Base-by-base conservation (phyloP, 768 basidiomycete species). In the Suillus alpinus region DNA sequence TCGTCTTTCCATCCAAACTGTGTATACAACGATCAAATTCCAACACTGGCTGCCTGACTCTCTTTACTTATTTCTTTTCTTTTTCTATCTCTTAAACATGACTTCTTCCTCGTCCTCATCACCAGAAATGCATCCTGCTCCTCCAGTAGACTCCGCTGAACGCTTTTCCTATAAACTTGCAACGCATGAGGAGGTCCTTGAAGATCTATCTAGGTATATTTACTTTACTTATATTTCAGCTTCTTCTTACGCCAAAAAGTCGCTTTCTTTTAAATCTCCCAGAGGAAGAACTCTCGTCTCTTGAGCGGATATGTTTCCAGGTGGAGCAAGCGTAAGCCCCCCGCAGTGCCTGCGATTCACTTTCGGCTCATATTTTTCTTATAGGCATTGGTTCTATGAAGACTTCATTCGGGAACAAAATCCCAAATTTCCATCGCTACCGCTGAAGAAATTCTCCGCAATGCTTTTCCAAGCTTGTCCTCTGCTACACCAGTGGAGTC, bases 311-410 rank as follows among this genome's bases (percentile, higher is more conserved):
- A 67, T 98, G 94, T 77, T 99, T 98, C 77, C 96, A 98, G 77
- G 93, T 98, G 62, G 97, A 99, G 75, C 95, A 98, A 83, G 97
- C 96, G 94, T 98, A 72, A 69, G 94, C 81, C 39, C 43, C 36
- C 51, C 61, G 39, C 53, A 49, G 58, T 64, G 41, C 55, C 52
- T 63, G 46, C 29, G 55, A 37, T 60, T 61, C 61, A 53, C 62
- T 55, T 59, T 60, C 63, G 51, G 65, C 65, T 64, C 62, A 55
- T 53, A 20, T 44, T 37, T 37, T 40, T 53, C 51, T 26, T 47
- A 9, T 70, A 97, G 95, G n/a, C 96, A 98, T 73, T 99, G 96
- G 96, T 99, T 93, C 75, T 99, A 99, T 69, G 97, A 98, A 80
- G 97, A 99, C 74, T 98, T 97, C 68, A 87, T 98, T 64, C 91